A percentile compares a stretch with the other conserved stretches of the same genome.
These are phyloP conservation scores for Ehretia macrophylla DNA, from an alignment of 257 asterid genomes.

Conservation along the genomic window DNA sequence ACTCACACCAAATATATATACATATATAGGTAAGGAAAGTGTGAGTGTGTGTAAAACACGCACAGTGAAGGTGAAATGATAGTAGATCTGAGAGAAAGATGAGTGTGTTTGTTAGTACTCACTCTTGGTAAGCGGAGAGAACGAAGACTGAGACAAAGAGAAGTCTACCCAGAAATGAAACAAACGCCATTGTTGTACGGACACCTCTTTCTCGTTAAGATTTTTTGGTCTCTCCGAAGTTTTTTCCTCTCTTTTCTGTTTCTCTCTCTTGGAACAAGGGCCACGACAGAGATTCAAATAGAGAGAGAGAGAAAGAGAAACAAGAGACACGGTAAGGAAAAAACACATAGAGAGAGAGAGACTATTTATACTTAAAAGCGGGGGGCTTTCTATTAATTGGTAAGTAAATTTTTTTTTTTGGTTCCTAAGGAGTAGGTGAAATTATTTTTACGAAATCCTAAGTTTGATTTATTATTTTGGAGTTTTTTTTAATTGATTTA, in stretches of 20 bases:
- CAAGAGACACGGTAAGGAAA: neutral
- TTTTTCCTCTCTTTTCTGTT: constrained; percentile 21
- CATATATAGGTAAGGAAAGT: no score
- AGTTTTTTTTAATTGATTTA: no score
- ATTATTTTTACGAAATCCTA: no score
- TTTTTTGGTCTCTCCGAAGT: constrained; percentile 1
- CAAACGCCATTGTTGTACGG: constrained; percentile 50
- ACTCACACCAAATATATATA: no score
- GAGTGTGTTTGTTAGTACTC: constrained; percentile 21
- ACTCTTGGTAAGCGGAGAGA: constrained; percentile 91
- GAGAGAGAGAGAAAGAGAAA: neutral
- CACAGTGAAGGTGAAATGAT: constrained; percentile 4
- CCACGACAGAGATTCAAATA: neutral
- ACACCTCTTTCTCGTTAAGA: neutral
- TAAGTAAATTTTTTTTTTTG: no score
- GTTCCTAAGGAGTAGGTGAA: no score
- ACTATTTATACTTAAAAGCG: no score
- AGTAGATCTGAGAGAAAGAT: constrained; percentile 41
- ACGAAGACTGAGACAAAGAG: constrained; percentile 88
- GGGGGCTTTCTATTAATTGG: no score
- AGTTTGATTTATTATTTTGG: no score
- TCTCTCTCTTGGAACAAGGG: constrained; percentile 12
- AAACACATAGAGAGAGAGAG: no score
- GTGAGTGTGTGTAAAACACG: neutral
- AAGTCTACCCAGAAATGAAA: constrained; percentile 71